These are phyloP conservation scores for Rhodotorula toruloides DNA, from an alignment of 768 basidiomycete species.

Conservation along the genomic window DNA sequence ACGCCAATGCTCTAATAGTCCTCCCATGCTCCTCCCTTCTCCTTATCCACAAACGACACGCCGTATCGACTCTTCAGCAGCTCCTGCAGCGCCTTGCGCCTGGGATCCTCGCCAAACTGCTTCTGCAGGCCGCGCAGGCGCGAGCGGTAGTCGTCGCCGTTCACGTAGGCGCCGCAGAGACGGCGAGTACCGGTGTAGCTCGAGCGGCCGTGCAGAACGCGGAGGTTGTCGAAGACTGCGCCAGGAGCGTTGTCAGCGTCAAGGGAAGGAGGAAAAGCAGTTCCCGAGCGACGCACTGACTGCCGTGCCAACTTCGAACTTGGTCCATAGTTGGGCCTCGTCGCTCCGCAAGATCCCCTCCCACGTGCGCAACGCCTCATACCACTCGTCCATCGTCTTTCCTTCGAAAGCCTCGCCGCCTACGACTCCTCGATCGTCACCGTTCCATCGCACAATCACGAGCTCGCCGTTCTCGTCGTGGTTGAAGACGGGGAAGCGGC, in stretches of 20 bases:
- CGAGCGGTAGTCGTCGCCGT: slow-evolving; percentile 81
- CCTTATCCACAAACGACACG: neutral
- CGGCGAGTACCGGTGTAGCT: slow-evolving; percentile 77
- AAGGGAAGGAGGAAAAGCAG: neutral
- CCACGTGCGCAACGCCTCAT: slow-evolving; percentile 75
- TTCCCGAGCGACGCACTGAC: slow-evolving; percentile 57
- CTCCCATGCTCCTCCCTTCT: slow-evolving; percentile 2
- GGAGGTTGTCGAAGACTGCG: slow-evolving; percentile 82
- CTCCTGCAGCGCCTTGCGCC: neutral
- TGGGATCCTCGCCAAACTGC: slow-evolving; percentile 31
- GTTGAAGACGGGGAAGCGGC: slow-evolving; percentile 65
- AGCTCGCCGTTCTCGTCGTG: slow-evolving; percentile 66
- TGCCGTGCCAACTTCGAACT: slow-evolving; percentile 78
- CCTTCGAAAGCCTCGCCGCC: slow-evolving; percentile 51
- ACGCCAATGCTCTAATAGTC: too few relatives aligned
- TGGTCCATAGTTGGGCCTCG: slow-evolving; percentile 87
- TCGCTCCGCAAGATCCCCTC: slow-evolving; percentile 65
- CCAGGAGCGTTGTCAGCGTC: neutral
- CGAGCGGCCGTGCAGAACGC: slow-evolving; percentile 90
- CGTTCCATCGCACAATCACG: slow-evolving; percentile 83
- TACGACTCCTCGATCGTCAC: slow-evolving; percentile 82
- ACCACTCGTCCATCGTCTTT: slow-evolving; percentile 73
- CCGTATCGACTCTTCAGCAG: neutral
- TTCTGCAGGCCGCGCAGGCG: slow-evolving; percentile 52
- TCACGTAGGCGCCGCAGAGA: slow-evolving; percentile 95